Percentiles rank a stretch among this genome's conserved stretches.
These are phyloP conservation scores for Heliocybe sulcata DNA, from an alignment of 1,284 basidiomycete genomes.

Conservation along the genomic window DNA sequence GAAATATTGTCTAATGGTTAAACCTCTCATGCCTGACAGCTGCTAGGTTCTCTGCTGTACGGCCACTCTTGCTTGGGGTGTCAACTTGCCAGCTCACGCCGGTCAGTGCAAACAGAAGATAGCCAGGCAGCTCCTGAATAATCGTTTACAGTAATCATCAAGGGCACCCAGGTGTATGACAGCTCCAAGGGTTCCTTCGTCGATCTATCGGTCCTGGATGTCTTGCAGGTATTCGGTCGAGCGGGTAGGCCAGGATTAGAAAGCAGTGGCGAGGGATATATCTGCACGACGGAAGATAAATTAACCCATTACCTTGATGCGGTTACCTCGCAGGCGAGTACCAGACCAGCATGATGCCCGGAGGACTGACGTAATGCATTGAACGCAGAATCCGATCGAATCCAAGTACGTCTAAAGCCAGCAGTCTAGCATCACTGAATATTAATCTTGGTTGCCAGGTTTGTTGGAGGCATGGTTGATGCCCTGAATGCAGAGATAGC, in stretches of 20 bases:
- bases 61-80: slow-evolving; percentile 98
- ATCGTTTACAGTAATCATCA: slow-evolving; percentile 76
- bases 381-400: slow-evolving; percentile 82
- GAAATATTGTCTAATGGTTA: neutral
- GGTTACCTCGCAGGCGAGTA: slow-evolving; percentile 75
- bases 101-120: slow-evolving; percentile 35
- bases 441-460: slow-evolving; percentile 38
- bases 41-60: slow-evolving; percentile 92
- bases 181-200: slow-evolving; percentile 84
- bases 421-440: slow-evolving; percentile 1
- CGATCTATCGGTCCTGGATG: slow-evolving; percentile 93
- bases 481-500: slow-evolving; percentile 95
- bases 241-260: slow-evolving; percentile 97
- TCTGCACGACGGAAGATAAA: slow-evolving; percentile 93
- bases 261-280: slow-evolving; percentile 93
- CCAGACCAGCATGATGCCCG: slow-evolving; percentile 1
- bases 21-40: neutral
- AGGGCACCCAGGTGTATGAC: slow-evolving; percentile 97
- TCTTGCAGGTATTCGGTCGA: slow-evolving; percentile 95
- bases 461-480: slow-evolving; percentile 84
- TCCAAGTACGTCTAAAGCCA: slow-evolving; percentile 86
- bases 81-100: slow-evolving; percentile 97
- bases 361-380: slow-evolving; percentile 1
- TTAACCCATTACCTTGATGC: slow-evolving; percentile 88
- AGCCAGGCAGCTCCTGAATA: neutral